phyloP scores from a whole-genome alignment of 306 rosid species.

The Lablab purpureus region DNA sequence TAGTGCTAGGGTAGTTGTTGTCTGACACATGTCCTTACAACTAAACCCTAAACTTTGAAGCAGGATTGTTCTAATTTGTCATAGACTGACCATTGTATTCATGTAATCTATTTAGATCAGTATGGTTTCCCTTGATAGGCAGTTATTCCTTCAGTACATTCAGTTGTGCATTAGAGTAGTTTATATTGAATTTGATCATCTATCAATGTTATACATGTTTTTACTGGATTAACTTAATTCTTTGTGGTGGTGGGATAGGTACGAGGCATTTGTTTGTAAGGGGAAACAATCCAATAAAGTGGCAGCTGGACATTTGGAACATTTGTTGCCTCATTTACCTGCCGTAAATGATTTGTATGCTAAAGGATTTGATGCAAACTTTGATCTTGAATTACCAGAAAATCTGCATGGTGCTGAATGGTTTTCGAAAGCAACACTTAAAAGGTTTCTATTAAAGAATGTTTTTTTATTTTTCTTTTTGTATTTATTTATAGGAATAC shows the following conservation, averaged over 20 bases:
- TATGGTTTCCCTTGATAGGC: slow-evolving; percentile 3
- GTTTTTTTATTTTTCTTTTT: slow-evolving; percentile 38
- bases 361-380: slow-evolving; percentile 66
- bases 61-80: slow-evolving; percentile 25
- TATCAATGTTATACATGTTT: slow-evolving; percentile 29
- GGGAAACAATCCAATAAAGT: slow-evolving; percentile 62
- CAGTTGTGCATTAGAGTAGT: slow-evolving; percentile 29
- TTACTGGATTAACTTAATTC: slow-evolving; percentile 30
- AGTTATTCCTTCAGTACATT: slow-evolving; percentile 31
- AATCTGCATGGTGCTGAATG: slow-evolving; percentile 65
- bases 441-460: slow-evolving; percentile 63
- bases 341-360: slow-evolving; percentile 60
- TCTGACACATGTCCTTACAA: slow-evolving; percentile 1
- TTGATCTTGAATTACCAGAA: slow-evolving; percentile 67
- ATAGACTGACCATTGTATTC: background rate
- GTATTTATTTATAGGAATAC: slow-evolving; percentile 11
- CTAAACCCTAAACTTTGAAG: no score
- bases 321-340: slow-evolving; percentile 73
- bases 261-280: slow-evolving; percentile 68
- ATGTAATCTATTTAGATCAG: background rate
- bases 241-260: slow-evolving; percentile 58
- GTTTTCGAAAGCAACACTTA: slow-evolving; percentile 84
- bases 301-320: slow-evolving; percentile 70
- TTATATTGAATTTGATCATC: slow-evolving; percentile 22
- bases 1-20: slow-evolving; percentile 28